These are phyloP conservation scores for Senna siamea DNA, from an alignment of 306 rosid species.

Conservation along the genomic window DNA sequence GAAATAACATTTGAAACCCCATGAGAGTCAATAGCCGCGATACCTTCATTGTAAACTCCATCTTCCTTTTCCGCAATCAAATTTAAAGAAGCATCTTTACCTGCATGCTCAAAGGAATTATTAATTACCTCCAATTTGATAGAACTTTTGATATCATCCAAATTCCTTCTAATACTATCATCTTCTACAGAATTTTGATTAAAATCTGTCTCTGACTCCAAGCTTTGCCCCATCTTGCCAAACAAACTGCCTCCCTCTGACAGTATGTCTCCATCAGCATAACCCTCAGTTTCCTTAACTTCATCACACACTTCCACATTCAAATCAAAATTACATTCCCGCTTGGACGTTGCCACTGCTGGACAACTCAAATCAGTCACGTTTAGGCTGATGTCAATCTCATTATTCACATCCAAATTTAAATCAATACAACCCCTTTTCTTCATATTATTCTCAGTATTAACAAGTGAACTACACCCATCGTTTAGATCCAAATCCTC, in stretches of 20 bases:
- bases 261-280: constrained; percentile 44
- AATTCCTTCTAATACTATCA: constrained; percentile 33
- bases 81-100: constrained; percentile 35
- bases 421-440: constrained; percentile 72
- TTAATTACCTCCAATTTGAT: constrained; percentile 27
- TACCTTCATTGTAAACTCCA: constrained; percentile 41
- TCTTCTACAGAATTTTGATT: constrained; percentile 40
- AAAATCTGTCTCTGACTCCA: constrained; percentile 33
- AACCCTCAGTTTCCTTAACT: constrained; percentile 48
- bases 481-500: constrained; percentile 57
- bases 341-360: constrained; percentile 43
- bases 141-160: constrained; percentile 45
- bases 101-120: constrained; percentile 28
- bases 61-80: constrained; percentile 48
- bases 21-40: constrained; percentile 37
- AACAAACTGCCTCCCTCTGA: constrained; percentile 38
- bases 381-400: constrained; percentile 47
- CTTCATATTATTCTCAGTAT: constrained; percentile 36
- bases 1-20: constrained; percentile 41
- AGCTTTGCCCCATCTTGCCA: constrained; percentile 42
- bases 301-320: constrained; percentile 78
- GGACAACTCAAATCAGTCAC: constrained; percentile 33
- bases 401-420: constrained; percentile 72
- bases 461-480: constrained; percentile 39
- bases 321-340: constrained; percentile 77